phyloP scores from a whole-genome alignment of 78 protist genomes.

The Paulinella micropora region DNA sequence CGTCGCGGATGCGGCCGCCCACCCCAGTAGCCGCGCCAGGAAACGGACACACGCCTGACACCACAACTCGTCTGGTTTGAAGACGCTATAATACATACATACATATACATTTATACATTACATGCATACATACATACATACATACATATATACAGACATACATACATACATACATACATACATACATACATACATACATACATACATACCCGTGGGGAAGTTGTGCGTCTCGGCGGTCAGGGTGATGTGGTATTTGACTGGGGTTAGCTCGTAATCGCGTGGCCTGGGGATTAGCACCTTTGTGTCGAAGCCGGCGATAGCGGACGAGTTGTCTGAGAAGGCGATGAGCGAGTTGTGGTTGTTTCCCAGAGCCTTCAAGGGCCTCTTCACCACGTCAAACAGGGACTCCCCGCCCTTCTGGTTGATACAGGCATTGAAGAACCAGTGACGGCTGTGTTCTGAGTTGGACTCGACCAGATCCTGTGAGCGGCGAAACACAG shows the following conservation, averaged over 20 bases:
- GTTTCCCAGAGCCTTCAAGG: conserved; percentile 27
- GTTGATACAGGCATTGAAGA: conserved; percentile 18
- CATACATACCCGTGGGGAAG: conserved; percentile 61
- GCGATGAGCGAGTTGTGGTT: conserved; percentile 42
- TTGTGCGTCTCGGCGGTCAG: conserved; percentile 90
- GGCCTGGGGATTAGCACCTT: background rate
- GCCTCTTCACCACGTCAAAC: conserved; percentile 36
- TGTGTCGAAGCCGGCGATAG: conserved; percentile 23
- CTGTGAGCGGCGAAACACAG: no score
- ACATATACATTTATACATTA: background rate
- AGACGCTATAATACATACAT: background rate
- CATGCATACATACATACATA: background rate
- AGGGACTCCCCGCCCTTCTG: conserved; percentile 10
- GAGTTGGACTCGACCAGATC: conserved; percentile 60
- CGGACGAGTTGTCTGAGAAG: conserved; percentile 74
- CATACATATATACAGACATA: background rate
- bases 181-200: background rate
- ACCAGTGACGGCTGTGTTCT: conserved; percentile 46
- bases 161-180: background rate
- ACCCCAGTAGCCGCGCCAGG: conserved; percentile 74
- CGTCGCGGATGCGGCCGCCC: conserved; percentile 78
- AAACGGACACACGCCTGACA: conserved; percentile 69
- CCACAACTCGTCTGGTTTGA: no score
- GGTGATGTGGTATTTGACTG: conserved; percentile 22
- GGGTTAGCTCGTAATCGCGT: conserved; percentile 2